Conservation (phyloP, 106 monocot species). For the Narthecium ossifragum region DNA sequence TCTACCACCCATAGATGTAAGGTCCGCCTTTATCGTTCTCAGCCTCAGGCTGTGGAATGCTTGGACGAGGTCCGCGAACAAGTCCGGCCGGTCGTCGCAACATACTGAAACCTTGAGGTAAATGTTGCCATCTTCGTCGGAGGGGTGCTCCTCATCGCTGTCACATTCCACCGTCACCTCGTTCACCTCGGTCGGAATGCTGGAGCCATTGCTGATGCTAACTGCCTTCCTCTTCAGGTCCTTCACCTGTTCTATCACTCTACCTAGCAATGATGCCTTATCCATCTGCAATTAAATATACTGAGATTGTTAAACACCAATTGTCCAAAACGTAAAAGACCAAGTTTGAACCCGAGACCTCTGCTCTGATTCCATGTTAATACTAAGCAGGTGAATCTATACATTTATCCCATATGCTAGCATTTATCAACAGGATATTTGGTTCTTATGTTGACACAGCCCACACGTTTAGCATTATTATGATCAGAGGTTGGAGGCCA, state of each 20-base stretch:
- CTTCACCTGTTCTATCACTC: conserved; percentile 37
- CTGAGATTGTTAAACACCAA: background rate
- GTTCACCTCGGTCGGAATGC: conserved; percentile 22
- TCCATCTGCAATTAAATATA: conserved; percentile 32
- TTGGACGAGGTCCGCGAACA: conserved; percentile 18
- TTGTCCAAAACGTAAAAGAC: too few species aligned
- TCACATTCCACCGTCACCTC: conserved; percentile 25
- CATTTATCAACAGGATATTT: too few species aligned
- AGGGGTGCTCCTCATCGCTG: background rate
- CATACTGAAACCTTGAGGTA: conserved; percentile 37
- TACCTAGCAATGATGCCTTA: conserved; percentile 35
- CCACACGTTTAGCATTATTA: too few species aligned
- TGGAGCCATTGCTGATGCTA: conserved; percentile 6
- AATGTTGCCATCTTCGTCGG: background rate
- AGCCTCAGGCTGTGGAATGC: conserved; percentile 23
- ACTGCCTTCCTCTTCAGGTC: conserved; percentile 23
- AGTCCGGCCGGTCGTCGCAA: conserved; percentile 45
- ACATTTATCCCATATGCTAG: too few species aligned
- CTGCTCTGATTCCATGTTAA: too few species aligned
- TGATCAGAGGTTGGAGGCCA: too few species aligned
- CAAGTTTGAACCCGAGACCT: too few species aligned
- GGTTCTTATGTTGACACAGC: too few species aligned
- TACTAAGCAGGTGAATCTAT: too few species aligned
- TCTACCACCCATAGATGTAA: conserved; percentile 29
- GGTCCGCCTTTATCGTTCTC: conserved; percentile 20